These are phyloP conservation scores for Pseudogymnoascus sp. DNA, from an alignment of 2,329 filamentous ascomycete genomes.

Conservation along the genomic window DNA sequence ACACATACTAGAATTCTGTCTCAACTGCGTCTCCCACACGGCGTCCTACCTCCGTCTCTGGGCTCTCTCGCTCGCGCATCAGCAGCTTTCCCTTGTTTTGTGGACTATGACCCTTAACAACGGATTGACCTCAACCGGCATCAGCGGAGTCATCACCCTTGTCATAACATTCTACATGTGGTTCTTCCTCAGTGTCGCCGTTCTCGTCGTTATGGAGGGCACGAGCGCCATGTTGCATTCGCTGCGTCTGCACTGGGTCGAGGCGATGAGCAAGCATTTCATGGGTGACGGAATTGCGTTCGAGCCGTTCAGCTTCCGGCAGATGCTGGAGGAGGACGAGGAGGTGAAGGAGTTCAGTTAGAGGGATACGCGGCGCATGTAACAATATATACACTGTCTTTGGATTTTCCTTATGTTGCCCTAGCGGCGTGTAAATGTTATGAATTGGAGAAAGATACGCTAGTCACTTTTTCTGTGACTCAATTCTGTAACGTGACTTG, in stretches of 20 bases:
- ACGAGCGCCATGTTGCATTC: slow-evolving; percentile 94
- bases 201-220: slow-evolving; percentile 91
- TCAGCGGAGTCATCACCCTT: slow-evolving; percentile 66
- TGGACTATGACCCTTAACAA: slow-evolving; percentile 92
- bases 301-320: slow-evolving; percentile 79
- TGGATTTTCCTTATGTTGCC: slow-evolving; percentile 8
- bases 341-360: slow-evolving; percentile 43
- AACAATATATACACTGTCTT: slow-evolving; percentile 7
- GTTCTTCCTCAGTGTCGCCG: slow-evolving; percentile 74
- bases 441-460: slow-evolving; percentile 7
- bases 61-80: slow-evolving; percentile 93
- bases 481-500: slow-evolving; percentile 5
- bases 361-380: slow-evolving; percentile 5
- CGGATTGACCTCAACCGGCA: slow-evolving; percentile 59
- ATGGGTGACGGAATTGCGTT: slow-evolving; percentile 84
- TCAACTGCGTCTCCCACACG: slow-evolving; percentile 98
- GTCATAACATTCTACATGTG: slow-evolving; percentile 79
- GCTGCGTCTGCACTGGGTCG: slow-evolving; percentile 88
- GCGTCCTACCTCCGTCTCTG: slow-evolving; percentile 97
- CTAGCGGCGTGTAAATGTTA: slow-evolving; percentile 6
- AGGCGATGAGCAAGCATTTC: slow-evolving; percentile 97
- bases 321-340: slow-evolving; percentile 74
- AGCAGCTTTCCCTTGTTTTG: slow-evolving; percentile 90
- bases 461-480: slow-evolving; percentile 5
- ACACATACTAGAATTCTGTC: slow-evolving; percentile 70